Evolutionary conservation across 495 filamentous ascomycete species (phyloP).

Genomic region (Penicillium macrosclerotiorum): DNA sequence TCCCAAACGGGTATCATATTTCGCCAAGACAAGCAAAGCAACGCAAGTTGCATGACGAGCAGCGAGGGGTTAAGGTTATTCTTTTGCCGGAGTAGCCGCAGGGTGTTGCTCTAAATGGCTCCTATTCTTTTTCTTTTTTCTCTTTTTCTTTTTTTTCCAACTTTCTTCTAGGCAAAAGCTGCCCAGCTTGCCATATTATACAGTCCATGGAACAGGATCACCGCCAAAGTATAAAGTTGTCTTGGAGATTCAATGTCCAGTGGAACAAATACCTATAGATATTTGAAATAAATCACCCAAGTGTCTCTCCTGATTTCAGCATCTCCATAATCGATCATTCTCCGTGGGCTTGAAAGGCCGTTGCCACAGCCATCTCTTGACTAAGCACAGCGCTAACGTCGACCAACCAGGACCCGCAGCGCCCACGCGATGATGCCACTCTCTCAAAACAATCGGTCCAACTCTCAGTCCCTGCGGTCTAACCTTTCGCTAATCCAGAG

Average conservation of each 20-base stretch:
- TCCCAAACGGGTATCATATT: background rate
- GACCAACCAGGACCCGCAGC: slow-evolving; percentile 16
- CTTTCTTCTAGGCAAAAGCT: too few species aligned
- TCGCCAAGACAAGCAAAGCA: background rate
- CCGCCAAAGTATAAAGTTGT: too few species aligned
- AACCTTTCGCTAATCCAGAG: background rate
- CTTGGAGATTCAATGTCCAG: too few species aligned
- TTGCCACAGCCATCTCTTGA: background rate
- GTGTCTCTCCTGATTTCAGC: background rate
- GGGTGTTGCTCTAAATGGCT: background rate
- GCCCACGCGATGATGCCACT: slow-evolving; percentile 23
- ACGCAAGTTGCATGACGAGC: background rate
- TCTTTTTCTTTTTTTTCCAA: too few species aligned
- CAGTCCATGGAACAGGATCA: too few species aligned
- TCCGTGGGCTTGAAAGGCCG: too few species aligned
- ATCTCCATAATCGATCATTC: slow-evolving; percentile 1
- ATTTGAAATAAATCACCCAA: too few species aligned
- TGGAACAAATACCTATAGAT: too few species aligned
- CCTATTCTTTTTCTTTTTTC: too few species aligned
- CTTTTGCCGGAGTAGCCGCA: background rate
- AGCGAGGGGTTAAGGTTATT: too few species aligned
- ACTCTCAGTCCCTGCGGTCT: background rate
- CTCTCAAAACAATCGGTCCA: slow-evolving; percentile 20
- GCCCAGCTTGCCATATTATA: too few species aligned
- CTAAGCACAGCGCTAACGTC: slow-evolving; percentile 11